phyloP scores from a whole-genome alignment of 441 rosid genomes.

The Croton setiger region DNA sequence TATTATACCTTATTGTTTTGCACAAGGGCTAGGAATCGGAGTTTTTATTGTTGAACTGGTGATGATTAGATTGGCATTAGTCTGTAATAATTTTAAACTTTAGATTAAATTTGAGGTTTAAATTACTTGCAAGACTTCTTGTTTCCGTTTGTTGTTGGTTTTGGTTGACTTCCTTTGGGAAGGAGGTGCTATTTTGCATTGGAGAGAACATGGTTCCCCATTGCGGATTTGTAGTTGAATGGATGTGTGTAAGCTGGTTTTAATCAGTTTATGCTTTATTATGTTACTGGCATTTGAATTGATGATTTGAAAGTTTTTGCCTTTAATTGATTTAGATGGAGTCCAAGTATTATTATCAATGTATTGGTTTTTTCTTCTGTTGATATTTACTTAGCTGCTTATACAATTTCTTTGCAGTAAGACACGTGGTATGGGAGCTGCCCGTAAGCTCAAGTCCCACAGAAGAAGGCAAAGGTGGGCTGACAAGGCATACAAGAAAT shows the following conservation, averaged over 20 bases:
- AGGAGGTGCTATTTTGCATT: background rate
- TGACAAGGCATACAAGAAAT: conserved; percentile 62
- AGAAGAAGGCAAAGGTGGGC: conserved; percentile 68
- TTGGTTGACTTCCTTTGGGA: background rate
- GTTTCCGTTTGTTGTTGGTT: background rate
- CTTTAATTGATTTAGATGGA: no score
- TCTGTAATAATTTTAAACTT: background rate
- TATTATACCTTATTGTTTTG: no score
- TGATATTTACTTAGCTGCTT: background rate
- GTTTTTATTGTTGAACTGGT: background rate
- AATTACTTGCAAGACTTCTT: background rate
- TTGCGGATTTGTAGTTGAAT: background rate
- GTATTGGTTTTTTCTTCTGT: background rate
- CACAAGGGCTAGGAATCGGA: background rate
- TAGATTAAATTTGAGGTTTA: background rate
- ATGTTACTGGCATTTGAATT: background rate
- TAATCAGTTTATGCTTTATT: background rate
- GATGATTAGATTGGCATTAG: no score
- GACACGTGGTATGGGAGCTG: conserved; percentile 75
- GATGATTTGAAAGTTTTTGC: background rate
- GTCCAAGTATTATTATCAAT: no score
- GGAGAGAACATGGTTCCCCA: background rate
- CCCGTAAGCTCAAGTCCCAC: conserved; percentile 62
- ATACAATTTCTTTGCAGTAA: conserved; percentile 33
- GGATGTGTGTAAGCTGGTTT: background rate